These are phyloP conservation scores for Globisporangium cederbergense DNA, from an alignment of 352 stramenopile species.

Conservation along the genomic window DNA sequence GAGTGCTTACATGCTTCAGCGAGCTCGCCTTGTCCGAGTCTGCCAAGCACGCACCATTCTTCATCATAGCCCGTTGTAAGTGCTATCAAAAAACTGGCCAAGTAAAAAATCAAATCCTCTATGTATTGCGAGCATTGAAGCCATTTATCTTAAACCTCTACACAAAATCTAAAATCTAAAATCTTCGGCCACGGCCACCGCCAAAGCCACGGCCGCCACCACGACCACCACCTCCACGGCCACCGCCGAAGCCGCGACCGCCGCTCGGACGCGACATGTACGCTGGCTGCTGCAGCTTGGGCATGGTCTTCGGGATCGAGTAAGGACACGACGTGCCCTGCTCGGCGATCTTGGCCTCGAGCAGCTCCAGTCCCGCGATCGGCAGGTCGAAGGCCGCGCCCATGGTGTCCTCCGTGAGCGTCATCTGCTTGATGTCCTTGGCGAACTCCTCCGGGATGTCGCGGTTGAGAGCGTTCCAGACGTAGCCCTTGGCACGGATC, in stretches of 20 bases:
- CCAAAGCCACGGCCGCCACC: slow-evolving; percentile 28
- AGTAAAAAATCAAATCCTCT: not conserved
- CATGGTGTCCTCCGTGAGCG: slow-evolving; percentile 84
- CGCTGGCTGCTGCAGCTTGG: slow-evolving; percentile 70
- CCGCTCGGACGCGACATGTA: slow-evolving; percentile 46
- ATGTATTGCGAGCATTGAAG: not conserved
- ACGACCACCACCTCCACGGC: slow-evolving; percentile 34
- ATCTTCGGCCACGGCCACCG: slow-evolving; percentile 39
- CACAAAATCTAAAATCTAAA: slow-evolving; percentile 7
- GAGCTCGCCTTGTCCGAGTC: no score
- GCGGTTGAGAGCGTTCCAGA: slow-evolving; percentile 90
- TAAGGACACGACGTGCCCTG: slow-evolving; percentile 58
- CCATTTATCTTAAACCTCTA: not conserved
- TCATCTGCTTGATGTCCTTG: slow-evolving; percentile 88
- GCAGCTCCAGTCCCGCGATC: slow-evolving; percentile 42
- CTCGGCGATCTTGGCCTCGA: slow-evolving; percentile 80
- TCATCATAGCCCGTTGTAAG: no score
- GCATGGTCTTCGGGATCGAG: slow-evolving; percentile 73
- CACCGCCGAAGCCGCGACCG: slow-evolving; percentile 34
- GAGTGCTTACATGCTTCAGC: no score
- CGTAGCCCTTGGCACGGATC: slow-evolving; percentile 88
- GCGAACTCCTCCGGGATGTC: slow-evolving; percentile 74
- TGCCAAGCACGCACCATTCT: no score
- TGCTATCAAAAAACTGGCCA: no score
- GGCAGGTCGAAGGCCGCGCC: slow-evolving; percentile 91